Conservation (phyloP, 768 basidiomycete genomes). For the Crassisporium funariophilum region DNA sequence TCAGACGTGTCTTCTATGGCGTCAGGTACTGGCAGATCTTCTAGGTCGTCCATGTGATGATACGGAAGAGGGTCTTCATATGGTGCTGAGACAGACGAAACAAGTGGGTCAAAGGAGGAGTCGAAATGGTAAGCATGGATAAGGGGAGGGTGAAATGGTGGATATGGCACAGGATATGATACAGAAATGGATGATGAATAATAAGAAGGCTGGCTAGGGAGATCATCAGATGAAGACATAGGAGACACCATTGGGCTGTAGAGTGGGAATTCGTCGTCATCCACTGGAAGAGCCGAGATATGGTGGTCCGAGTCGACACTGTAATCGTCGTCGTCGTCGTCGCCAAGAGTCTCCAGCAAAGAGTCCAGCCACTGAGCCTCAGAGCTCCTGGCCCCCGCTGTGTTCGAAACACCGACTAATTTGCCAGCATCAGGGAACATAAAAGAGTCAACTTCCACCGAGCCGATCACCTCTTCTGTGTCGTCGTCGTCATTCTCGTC, state of each 20-base stretch:
- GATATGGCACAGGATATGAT: constrained; percentile 69
- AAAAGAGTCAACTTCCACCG: constrained; percentile 67
- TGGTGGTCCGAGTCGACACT: constrained; percentile 45
- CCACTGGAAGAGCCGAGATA: constrained; percentile 49
- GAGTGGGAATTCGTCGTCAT: constrained; percentile 66
- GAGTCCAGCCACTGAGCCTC: constrained; percentile 86
- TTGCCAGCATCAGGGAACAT: constrained; percentile 80
- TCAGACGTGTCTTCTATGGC: constrained; percentile 85
- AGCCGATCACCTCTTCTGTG: constrained; percentile 50
- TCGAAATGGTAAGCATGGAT: constrained; percentile 54
- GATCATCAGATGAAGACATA: constrained; percentile 78
- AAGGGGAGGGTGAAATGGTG: constrained; percentile 57
- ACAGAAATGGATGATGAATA: constrained; percentile 50
- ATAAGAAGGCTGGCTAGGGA: constrained; percentile 49
- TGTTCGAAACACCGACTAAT: constrained; percentile 38
- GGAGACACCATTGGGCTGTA: constrained; percentile 69
- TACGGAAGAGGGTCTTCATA: constrained; percentile 66
- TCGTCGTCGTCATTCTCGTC: constrained; percentile 43
- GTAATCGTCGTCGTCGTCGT: constrained; percentile 67
- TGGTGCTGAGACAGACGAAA: constrained; percentile 42
- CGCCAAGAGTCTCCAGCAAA: constrained; percentile 70
- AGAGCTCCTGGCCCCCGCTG: constrained; percentile 40
- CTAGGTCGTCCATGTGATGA: constrained; percentile 61
- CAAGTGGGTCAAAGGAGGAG: constrained; percentile 45
- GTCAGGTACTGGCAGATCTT: constrained; percentile 73